Evolutionary conservation across 352 stramenopile genomes (phyloP).

Genomic region (Phytophthora litchii): DNA sequence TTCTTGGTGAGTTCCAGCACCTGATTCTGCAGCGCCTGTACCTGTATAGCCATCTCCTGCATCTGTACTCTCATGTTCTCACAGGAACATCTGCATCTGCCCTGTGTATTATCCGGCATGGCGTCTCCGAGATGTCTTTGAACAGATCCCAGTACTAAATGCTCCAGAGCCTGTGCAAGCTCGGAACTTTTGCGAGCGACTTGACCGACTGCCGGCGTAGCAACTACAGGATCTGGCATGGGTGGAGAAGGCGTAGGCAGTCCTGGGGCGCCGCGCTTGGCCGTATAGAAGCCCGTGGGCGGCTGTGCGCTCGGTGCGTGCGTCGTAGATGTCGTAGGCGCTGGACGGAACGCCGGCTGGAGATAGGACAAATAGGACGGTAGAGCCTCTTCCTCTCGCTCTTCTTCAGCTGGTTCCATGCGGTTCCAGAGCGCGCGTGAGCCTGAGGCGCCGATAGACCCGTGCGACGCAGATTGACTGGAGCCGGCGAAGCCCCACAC

Average conservation of each 20-base stretch:
- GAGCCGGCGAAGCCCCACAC: conserved; percentile 35
- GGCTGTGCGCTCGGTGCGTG: background rate
- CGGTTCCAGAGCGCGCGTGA: conserved; percentile 65
- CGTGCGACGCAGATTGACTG: conserved; percentile 27
- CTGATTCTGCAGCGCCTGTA: conserved; percentile 57
- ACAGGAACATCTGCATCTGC: conserved; percentile 42
- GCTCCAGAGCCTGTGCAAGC: conserved; percentile 63
- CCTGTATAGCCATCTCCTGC: conserved; percentile 53
- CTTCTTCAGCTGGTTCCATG: conserved; percentile 68
- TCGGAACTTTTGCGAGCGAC: conserved; percentile 63
- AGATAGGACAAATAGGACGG: conserved; percentile 78
- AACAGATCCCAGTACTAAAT: conserved; percentile 52
- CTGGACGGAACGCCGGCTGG: conserved; percentile 50
- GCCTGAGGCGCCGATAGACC: conserved; percentile 47
- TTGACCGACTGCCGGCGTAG: conserved; percentile 9
- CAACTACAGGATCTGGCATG: background rate
- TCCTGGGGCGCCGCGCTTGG: conserved; percentile 19
- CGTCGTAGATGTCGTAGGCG: conserved; percentile 18
- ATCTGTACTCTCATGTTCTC: conserved; percentile 50
- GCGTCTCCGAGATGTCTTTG: conserved; percentile 32
- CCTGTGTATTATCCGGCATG: conserved; percentile 3
- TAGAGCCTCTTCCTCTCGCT: conserved; percentile 73
- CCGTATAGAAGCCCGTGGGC: conserved; percentile 15
- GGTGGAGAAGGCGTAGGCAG: conserved; percentile 13
- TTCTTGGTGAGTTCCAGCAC: conserved; percentile 40